These are phyloP conservation scores for Camelina neglecta DNA, from an alignment of 345 rosid species.

Conservation along the genomic window DNA sequence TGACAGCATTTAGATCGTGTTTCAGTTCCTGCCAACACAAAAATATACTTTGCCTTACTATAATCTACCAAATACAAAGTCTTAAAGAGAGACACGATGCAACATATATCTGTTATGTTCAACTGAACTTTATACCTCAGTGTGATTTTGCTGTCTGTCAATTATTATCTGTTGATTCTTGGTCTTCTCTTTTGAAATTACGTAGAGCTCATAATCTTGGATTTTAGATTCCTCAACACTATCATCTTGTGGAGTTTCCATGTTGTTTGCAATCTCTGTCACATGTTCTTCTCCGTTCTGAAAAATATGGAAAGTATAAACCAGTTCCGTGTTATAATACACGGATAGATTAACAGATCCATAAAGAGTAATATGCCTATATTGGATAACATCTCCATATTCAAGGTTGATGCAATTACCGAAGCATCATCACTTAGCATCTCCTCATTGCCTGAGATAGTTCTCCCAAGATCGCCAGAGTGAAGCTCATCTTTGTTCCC, in stretches of 20 bases:
- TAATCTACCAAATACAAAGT: constrained; percentile 2
- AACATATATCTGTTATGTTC: neutral
- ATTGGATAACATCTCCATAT: neutral
- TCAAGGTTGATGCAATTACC: constrained; percentile 26
- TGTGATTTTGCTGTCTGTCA: constrained; percentile 63
- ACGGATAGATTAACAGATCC: neutral
- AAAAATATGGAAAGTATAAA: constrained; percentile 21
- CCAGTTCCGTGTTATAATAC: neutral
- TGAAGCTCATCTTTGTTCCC: constrained; percentile 20
- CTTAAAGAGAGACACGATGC: neutral
- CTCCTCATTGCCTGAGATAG: constrained; percentile 25
- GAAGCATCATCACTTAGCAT: constrained; percentile 22
- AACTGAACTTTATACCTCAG: constrained; percentile 52
- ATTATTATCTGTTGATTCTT: constrained; percentile 63
- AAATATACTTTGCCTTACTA: neutral
- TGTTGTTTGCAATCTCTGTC: constrained; percentile 26
- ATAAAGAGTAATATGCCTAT: constrained; percentile 9
- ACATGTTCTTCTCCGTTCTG: constrained; percentile 50
- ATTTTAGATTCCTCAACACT: neutral
- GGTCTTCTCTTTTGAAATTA: constrained; percentile 32
- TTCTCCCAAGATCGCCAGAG: constrained; percentile 25
- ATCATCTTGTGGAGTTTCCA: constrained; percentile 28
- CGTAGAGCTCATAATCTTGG: constrained; percentile 23
- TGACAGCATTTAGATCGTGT: constrained; percentile 57
- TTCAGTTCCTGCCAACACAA: constrained; percentile 64